Base-by-base conservation (phyloP, 78 protist species). In the Chrysochromulina tobinii region DNA sequence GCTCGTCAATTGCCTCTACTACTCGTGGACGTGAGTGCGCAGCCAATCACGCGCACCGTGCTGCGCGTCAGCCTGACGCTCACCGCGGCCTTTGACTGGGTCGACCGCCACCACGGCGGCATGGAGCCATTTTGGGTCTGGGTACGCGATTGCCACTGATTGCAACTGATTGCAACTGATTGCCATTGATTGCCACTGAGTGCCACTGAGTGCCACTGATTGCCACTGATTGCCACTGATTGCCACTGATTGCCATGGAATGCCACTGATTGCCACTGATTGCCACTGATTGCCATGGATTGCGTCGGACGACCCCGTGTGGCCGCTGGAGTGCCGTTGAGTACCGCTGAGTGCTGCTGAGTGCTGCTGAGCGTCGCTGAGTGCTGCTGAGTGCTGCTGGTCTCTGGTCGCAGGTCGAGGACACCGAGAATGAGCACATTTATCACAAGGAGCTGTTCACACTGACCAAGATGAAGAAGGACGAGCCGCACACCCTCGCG, bases 11-110 rank as follows among this genome's bases (percentile, higher is more conserved):
- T 98, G 90, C 99, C 99, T 9, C 15, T 25, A 68, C 84, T 98
- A 15, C 93, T 81, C 38, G 51, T 97, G 55, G 86, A 72, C 15
- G 87, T 48, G 81, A 3, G 4, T 5, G 72, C 79, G 54, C 98
- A 98, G 93, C 99, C 99, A 14, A 94, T 98, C 92, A 98, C 99
- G 6, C 95, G 96, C 6, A 93, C 96, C 15, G 94, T 98, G 27
- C 94, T 99, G 58, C 92, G 96, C 23, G 96, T 98, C 61, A 66
- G 79, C 48, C 79, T 96, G 53, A 53, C 59, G 3, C 50, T 97
- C 59, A 54, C 25, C 20, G 96, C 98, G 48, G 85, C 87, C 21
- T 88, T 92, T 58, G 81, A 61, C 55, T 91, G 93, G 93, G 1
- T 7, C 59, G 91, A 87, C 21, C n/a, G 55, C 17, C 48, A 3